Evolutionary conservation across 768 basidiomycete genomes (phyloP).

Genomic region (Mycena albidolilacea): DNA sequence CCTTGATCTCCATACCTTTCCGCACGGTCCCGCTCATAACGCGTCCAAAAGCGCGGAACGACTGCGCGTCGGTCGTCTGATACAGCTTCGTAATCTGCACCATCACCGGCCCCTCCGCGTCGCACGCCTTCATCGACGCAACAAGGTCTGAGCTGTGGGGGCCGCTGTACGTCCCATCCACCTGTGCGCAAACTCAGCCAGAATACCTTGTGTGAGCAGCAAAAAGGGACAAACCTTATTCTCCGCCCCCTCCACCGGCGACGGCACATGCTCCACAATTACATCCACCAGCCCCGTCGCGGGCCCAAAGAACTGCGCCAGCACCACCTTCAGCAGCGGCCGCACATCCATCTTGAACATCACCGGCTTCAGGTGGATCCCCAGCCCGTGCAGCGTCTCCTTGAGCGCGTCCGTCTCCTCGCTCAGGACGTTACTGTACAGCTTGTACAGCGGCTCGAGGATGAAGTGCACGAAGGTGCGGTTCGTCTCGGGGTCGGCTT

Average conservation of each 20-base stretch:
- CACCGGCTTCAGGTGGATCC: slow-evolving; percentile 90
- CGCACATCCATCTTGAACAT: slow-evolving; percentile 99
- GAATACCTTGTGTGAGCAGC: background rate
- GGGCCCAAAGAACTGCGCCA: slow-evolving; percentile 96
- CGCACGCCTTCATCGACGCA: slow-evolving; percentile 84
- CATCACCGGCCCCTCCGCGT: slow-evolving; percentile 90
- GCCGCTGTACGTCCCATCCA: slow-evolving; percentile 90
- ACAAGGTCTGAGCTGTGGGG: slow-evolving; percentile 87
- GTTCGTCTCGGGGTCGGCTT: slow-evolving; percentile 80
- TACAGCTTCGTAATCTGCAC: slow-evolving; percentile 96
- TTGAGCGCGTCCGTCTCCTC: slow-evolving; percentile 93
- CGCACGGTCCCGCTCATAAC: slow-evolving; percentile 92
- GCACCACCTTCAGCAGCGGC: slow-evolving; percentile 92
- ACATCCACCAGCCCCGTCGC: slow-evolving; percentile 93
- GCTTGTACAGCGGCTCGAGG: slow-evolving; percentile 95
- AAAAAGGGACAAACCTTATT: slow-evolving; percentile 66
- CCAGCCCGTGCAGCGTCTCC: slow-evolving; percentile 80
- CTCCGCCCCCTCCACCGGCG: slow-evolving; percentile 72
- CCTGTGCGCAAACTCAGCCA: slow-evolving; percentile 54
- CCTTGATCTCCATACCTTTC: slow-evolving; percentile 90
- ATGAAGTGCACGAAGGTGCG: slow-evolving; percentile 97
- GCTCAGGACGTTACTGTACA: slow-evolving; percentile 95
- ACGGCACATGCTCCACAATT: slow-evolving; percentile 91
- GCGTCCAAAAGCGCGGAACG: slow-evolving; percentile 96
- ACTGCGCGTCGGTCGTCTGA: slow-evolving; percentile 96